These are phyloP conservation scores for Fusarium subglutinans DNA, from an alignment of 2,329 filamentous ascomycete species.

Conservation along the genomic window DNA sequence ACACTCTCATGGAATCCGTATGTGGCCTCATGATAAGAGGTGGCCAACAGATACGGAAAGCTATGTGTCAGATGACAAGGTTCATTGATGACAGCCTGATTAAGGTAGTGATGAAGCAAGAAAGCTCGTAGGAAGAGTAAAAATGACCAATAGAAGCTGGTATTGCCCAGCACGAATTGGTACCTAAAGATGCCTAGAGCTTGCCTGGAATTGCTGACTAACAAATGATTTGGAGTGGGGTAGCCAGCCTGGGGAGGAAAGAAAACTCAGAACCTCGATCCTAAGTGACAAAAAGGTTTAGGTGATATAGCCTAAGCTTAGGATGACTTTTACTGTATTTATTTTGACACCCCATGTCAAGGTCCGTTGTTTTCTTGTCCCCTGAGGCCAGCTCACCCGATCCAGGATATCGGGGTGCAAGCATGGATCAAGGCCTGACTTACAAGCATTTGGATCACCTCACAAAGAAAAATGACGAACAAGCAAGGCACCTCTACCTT, in stretches of 20 bases:
- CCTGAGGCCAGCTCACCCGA: slow-evolving; percentile 1
- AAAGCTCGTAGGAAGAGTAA: neutral
- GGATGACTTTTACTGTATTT: too few species aligned
- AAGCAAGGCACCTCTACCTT: slow-evolving; percentile 15
- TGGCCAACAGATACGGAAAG: neutral
- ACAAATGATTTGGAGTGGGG: neutral
- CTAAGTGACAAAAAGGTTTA: too few species aligned
- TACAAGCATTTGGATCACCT: slow-evolving; percentile 5
- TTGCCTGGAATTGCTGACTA: slow-evolving; percentile 22
- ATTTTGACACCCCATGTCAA: too few species aligned
- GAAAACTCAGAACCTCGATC: too few species aligned
- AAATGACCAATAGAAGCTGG: slow-evolving; percentile 12
- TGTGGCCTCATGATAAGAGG: neutral
- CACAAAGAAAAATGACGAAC: slow-evolving; percentile 2
- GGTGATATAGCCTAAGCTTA: too few species aligned
- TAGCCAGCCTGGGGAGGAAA: neutral
- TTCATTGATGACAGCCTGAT: neutral
- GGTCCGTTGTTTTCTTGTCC: too few species aligned
- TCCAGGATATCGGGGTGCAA: slow-evolving; percentile 13
- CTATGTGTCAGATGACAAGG: neutral
- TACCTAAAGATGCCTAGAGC: slow-evolving; percentile 25
- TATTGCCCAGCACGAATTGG: neutral
- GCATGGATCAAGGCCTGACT: slow-evolving; percentile 10
- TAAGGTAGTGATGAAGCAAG: neutral
- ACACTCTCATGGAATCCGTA: neutral